A percentile compares a stretch with the other conserved stretches of the same genome.
Conservation (phyloP, 2,329 filamentous ascomycete species). For the Paecilomyces sp. region DNA sequence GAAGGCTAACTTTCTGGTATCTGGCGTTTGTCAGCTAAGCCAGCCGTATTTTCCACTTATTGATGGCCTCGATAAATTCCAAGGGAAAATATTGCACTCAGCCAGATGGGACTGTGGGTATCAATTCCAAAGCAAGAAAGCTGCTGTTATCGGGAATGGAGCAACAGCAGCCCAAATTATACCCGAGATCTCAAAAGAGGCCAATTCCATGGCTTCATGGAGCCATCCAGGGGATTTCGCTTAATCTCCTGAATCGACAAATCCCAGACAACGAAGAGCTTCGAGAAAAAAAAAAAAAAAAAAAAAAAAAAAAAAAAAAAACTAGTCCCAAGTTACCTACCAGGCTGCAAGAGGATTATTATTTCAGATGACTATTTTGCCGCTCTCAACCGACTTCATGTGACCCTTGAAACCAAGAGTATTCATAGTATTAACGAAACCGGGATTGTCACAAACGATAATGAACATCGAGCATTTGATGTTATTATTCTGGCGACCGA, state of each 20-base stretch:
- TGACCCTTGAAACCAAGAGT: conserved; percentile 43
- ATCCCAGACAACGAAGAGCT: conserved; percentile 44
- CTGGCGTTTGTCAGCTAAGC: conserved; percentile 50
- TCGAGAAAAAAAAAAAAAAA: conserved; percentile 35
- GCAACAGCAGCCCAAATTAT: conserved; percentile 53
- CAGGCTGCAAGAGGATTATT: conserved; percentile 51
- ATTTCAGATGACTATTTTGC: conserved; percentile 52
- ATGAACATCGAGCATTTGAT: conserved; percentile 42
- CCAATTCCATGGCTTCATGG: conserved; percentile 21
- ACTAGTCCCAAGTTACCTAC: conserved; percentile 47
- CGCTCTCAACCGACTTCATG: conserved; percentile 40
- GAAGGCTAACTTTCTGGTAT: conserved; percentile 46
- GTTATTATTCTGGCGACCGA: conserved; percentile 51
- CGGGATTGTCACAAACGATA: conserved; percentile 41
- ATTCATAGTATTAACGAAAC: conserved; percentile 42
- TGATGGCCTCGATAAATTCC: conserved; percentile 14
- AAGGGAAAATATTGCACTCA: conserved; percentile 22
- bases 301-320: conserved; percentile 36
- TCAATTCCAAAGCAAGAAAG: conserved; percentile 12
- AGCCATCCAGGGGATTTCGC: conserved; percentile 14
- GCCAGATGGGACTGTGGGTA: conserved; percentile 22
- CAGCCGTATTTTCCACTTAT: conserved; percentile 28
- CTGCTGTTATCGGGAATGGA: conserved; percentile 53
- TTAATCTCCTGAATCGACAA: conserved; percentile 37
- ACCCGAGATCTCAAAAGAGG: conserved; percentile 48